phyloP scores from a whole-genome alignment of 805 yeast species.

The Saccharomycopsis lassenensis region DNA sequence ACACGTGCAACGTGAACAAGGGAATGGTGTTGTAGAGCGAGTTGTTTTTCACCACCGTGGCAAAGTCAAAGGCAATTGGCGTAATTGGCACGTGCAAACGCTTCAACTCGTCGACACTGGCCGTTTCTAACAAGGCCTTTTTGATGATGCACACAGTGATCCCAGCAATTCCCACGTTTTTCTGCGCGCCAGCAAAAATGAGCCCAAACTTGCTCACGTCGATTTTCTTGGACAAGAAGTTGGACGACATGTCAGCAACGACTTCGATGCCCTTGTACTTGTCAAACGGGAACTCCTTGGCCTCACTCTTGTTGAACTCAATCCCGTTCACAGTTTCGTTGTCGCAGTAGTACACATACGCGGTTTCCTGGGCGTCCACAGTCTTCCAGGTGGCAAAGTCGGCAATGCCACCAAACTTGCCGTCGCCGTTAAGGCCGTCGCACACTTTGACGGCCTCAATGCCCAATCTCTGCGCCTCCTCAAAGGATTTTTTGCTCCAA shows the following conservation, averaged over 20 bases:
- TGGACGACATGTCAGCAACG: slow-evolving; percentile 93
- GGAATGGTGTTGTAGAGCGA: slow-evolving; percentile 96
- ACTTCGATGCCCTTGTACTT: slow-evolving; percentile 49
- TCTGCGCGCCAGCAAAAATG: slow-evolving; percentile 97
- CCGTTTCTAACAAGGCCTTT: slow-evolving; percentile 61
- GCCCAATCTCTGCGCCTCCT: slow-evolving; percentile 82
- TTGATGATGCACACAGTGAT: slow-evolving; percentile 84
- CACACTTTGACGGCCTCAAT: slow-evolving; percentile 58
- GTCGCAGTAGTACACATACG: slow-evolving; percentile 86
- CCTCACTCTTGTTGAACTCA: slow-evolving; percentile 67
- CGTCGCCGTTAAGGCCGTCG: slow-evolving; percentile 44
- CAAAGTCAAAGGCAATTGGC: slow-evolving; percentile 84
- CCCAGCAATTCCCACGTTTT: slow-evolving; percentile 95
- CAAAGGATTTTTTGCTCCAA: slow-evolving; percentile 84
- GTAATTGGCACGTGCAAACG: slow-evolving; percentile 59
- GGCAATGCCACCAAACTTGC: slow-evolving; percentile 62
- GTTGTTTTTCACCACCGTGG: slow-evolving; percentile 77
- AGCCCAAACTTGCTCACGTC: slow-evolving; percentile 82
- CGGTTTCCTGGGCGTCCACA: slow-evolving; percentile 47
- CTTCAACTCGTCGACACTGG: slow-evolving; percentile 49
- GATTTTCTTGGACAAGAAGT: slow-evolving; percentile 68
- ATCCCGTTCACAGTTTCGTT: slow-evolving; percentile 96
- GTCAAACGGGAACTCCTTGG: too few relatives aligned
- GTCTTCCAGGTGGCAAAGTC: slow-evolving; percentile 52
- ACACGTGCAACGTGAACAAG: slow-evolving; percentile 79